Evolutionary conservation across 305 asterid genomes (phyloP), one percentile per base, ranked within the genome.

Genomic region (Fraxinus dipetala): DNA sequence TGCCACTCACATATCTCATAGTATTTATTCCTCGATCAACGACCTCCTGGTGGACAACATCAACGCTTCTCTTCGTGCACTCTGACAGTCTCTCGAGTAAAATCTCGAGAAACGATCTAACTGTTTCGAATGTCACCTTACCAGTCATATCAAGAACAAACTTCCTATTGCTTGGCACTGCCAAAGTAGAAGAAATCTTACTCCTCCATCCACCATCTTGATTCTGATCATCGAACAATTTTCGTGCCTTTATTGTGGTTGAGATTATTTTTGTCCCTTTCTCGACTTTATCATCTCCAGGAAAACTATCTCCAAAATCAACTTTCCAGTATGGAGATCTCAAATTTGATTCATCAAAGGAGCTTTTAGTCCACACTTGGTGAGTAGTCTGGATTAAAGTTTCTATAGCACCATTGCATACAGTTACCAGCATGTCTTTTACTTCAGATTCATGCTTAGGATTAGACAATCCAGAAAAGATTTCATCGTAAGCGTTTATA

Each of bases 121-220:
- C 90, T 0, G 93, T 87, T 76, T 87, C 93, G 16, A 90, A 90
- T 0, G 98, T 90, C 43, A 91, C 91, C 56, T 77, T 85, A 43
- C 95, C 93, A 0, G 97, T 91, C 78, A 91, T 74, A 79, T 94
- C 97, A 43, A 95, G 90, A 35, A 92, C 88, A n/a, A 92, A 76
- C 79, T 79, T 92, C 86, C 83, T 86, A 32, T 91, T 91, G 30
- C 81, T 87, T 0, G 93, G 90, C 16, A 89, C 84, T 0, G 90
- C 90, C 89, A 91, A 76, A 24, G 89, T 83, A 16, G 89, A 85
- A 18, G 86, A 79, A 85, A 89, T 83, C 80, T 80, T 86, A 8
- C 87, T 84, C 59, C 54, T 72, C 93, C 91, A 89, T 73, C 90
- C 93, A 5, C 78, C 76, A 14, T 86, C 88, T 16, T 40, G 77